Base-by-base conservation (phyloP, 345 rosid genomes). In the Citrus hindsii region DNA sequence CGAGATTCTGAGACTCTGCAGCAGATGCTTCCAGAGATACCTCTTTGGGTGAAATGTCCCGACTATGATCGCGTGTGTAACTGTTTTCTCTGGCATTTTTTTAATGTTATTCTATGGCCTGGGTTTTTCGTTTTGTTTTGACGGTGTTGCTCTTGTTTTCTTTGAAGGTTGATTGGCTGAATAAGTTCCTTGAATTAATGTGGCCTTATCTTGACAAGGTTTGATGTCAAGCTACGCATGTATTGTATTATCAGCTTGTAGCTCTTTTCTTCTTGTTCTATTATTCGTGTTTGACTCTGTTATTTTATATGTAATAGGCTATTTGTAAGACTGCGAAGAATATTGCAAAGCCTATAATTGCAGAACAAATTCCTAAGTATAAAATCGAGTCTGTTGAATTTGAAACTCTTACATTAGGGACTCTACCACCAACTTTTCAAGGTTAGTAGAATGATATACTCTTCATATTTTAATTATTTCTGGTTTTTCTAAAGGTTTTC, bases 121-220 rank as follows among this genome's bases (percentile, higher is more conserved):
- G 0, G 60, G 55, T 8, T 30, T 69, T 76, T 21, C 9, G 42
- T 73, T 76, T 53, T 77, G 37, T 80, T 78, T 35, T 51, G 55
- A 74, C 25, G 16, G 24, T 27, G 48, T 60, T 73, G 13, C 65
- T 79, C 30, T 24, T 32, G 21, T 37, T 74, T 75, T 70, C 37
- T 32, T 64, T 71, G 64, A 78, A 92, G 99, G 84, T 94, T 77
- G 99, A 96, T 82, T 96, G 97, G 99, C 83, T 96, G 13, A 96
- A 96, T 85, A 90, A 75, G 83, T 92, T 96, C 80, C 61, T 96
- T 67, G 88, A 85, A 71, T 80, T 82, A 25, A 89, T 94, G 95
- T 96, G 99, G 99, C 98, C 99, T 79, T 90, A 89, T 81, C 94
- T 96, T 32, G 98, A 96, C 89, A 96, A 94, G 98, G 99, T 95